phyloP scores from a whole-genome alignment of 139 green algal species.

The Mesotaenium endlicherianum region DNA sequence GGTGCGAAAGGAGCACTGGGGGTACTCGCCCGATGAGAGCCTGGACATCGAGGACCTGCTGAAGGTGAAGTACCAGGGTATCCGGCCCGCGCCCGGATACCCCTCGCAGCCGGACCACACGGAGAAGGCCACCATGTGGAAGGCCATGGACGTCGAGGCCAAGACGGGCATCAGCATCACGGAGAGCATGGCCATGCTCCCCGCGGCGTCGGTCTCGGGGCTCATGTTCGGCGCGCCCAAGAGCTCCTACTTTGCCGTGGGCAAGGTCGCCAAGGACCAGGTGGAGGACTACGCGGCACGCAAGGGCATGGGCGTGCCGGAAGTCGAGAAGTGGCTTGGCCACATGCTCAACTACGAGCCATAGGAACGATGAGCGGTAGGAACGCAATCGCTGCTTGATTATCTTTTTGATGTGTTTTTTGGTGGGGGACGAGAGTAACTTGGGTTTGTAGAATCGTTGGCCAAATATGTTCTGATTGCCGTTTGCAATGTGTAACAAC shows the following conservation, averaged over 20 bases:
- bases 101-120: constrained; percentile 98
- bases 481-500: too few relatives aligned
- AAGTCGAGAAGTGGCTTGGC: constrained; percentile 82
- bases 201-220: constrained; percentile 85
- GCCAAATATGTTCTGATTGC: background rate
- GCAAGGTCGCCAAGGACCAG: constrained; percentile 94
- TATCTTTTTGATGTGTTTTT: background rate
- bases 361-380: background rate
- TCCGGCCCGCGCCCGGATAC: constrained; percentile 95
- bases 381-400: background rate
- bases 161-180: constrained; percentile 85
- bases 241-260: constrained; percentile 94
- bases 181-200: constrained; percentile 94
- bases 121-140: constrained; percentile 96
- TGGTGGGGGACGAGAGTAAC: background rate
- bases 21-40: constrained; percentile 85
- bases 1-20: constrained; percentile 87
- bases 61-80: constrained; percentile 97
- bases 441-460: background rate
- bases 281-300: constrained; percentile 84
- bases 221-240: constrained; percentile 88
- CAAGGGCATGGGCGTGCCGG: constrained; percentile 82
- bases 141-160: constrained; percentile 80
- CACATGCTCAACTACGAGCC: constrained; percentile 91
- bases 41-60: constrained; percentile 89